phyloP scores from a whole-genome alignment of 148 eudicot genomes.

The Drosera capensis region DNA sequence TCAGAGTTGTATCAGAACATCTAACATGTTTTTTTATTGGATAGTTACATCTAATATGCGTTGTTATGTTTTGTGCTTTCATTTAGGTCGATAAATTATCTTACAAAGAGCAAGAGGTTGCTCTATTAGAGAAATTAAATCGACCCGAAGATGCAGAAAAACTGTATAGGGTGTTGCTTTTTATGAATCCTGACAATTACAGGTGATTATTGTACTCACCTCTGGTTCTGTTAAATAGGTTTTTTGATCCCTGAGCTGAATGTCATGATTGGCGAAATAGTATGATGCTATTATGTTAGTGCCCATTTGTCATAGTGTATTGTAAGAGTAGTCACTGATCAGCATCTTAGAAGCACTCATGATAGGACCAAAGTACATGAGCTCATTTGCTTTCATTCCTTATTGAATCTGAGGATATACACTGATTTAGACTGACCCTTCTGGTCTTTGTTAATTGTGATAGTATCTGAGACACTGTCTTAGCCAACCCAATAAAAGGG shows the following conservation, averaged over 20 bases:
- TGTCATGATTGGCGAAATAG: not conserved
- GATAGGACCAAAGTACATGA: not conserved
- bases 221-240: slow-evolving; percentile 3
- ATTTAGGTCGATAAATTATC: slow-evolving; percentile 71
- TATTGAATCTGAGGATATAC: no score
- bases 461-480: no score
- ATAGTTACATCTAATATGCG: not conserved
- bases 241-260: not conserved
- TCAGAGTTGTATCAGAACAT: no score
- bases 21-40: not conserved
- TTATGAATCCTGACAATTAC: slow-evolving; percentile 96
- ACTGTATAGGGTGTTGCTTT: slow-evolving; percentile 53
- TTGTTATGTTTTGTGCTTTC: not conserved
- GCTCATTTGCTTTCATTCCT: not conserved
- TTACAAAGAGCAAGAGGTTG: slow-evolving; percentile 78
- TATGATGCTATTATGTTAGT: not conserved
- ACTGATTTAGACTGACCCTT: no score
- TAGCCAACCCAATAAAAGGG: no score
- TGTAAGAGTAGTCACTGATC: no score
- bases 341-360: not conserved
- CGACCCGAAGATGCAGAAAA: slow-evolving; percentile 59
- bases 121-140: slow-evolving; percentile 76
- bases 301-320: not conserved
- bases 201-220: slow-evolving; percentile 29
- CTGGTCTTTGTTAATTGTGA: no score